A percentile compares a stretch with the other conserved stretches of the same genome.
These are phyloP conservation scores for Colletotrichum simmondsii DNA, from an alignment of 2,329 filamentous ascomycete genomes.

Conservation along the genomic window DNA sequence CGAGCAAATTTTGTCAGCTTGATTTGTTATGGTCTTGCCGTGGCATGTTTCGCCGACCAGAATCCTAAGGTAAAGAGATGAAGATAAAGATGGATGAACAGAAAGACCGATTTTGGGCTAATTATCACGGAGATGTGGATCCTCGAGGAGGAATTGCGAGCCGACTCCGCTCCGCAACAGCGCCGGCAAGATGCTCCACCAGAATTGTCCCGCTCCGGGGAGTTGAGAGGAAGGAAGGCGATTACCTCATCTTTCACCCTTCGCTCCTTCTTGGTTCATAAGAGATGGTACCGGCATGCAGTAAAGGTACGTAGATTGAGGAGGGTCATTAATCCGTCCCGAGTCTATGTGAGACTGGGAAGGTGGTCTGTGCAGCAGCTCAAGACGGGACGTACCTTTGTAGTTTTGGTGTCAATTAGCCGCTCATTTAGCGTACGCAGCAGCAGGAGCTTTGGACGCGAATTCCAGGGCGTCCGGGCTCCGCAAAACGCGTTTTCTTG, in stretches of 20 bases:
- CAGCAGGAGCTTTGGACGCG: slow-evolving; percentile 29
- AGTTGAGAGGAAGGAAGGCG: not conserved
- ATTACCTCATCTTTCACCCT: not conserved
- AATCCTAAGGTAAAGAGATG: not conserved
- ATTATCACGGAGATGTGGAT: not conserved
- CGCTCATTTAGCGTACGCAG: slow-evolving; percentile 14
- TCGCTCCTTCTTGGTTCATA: not conserved
- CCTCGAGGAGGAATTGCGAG: not conserved
- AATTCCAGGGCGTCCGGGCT: slow-evolving; percentile 26
- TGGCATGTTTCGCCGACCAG: not conserved
- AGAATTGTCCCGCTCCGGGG: not conserved
- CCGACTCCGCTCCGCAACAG: not conserved
- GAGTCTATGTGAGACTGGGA: not conserved
- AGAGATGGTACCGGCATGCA: no score
- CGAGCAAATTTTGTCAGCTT: not conserved
- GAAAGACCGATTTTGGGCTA: not conserved
- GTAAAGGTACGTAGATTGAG: no score
- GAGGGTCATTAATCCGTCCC: not conserved
- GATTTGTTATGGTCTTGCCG: not conserved
- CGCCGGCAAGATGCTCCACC: not conserved
- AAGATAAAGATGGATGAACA: not conserved
- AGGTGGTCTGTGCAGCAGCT: slow-evolving; percentile 1
- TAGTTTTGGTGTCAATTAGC: slow-evolving; percentile 5
- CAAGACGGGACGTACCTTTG: not conserved
- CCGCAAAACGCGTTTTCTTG: slow-evolving; percentile 33